Conservation (phyloP, 805 yeast genomes). For the Cyberlindnera subsufficiens region DNA sequence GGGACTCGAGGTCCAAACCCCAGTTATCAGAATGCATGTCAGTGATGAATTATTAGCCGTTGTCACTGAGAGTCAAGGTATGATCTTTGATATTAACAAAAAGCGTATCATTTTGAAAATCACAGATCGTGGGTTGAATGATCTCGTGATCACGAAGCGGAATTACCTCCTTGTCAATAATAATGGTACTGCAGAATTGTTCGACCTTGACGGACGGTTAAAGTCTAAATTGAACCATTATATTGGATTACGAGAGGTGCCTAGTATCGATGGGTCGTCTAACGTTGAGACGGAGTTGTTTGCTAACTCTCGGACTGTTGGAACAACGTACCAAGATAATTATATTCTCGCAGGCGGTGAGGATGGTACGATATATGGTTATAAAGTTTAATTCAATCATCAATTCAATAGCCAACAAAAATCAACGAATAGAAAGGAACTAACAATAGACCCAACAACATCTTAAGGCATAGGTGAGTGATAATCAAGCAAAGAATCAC, state of each 20-base stretch:
- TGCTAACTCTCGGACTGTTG: neutral
- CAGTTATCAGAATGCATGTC: neutral
- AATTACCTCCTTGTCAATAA: conserved; percentile 1
- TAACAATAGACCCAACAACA: too few species aligned
- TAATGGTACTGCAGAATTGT: conserved; percentile 7
- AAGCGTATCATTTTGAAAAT: neutral
- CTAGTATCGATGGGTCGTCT: neutral
- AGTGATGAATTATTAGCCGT: neutral
- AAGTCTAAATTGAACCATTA: conserved; percentile 4
- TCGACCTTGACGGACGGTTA: neutral
- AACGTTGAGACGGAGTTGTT: neutral
- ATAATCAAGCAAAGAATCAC: too few species aligned
- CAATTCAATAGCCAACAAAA: too few species aligned
- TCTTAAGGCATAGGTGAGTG: too few species aligned
- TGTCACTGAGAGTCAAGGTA: neutral
- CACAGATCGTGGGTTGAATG: neutral
- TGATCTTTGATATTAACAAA: neutral
- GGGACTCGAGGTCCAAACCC: neutral
- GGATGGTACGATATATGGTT: conserved; percentile 7
- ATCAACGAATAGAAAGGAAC: too few species aligned
- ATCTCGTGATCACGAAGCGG: neutral
- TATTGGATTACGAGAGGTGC: neutral
- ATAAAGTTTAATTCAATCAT: conserved; percentile 1
- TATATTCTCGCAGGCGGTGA: conserved; percentile 12
- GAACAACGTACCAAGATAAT: conserved; percentile 3